Base-by-base conservation (phyloP, 2,329 filamentous ascomycete genomes). In the Pezicula radicicola region DNA sequence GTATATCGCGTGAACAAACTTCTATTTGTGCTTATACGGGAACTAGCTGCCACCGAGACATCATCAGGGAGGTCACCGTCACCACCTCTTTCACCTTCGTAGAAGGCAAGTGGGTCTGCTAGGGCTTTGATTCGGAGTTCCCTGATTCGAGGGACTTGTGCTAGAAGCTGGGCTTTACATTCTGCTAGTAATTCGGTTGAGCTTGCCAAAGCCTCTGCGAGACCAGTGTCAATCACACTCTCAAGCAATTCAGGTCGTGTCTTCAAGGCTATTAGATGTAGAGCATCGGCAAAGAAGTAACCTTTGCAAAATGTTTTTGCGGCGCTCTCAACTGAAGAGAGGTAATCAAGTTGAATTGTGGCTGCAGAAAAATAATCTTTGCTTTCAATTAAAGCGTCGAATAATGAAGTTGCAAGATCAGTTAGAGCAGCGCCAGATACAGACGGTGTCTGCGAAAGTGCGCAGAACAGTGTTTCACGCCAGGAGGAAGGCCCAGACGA, bases 1-100 rank as follows among this genome's bases (percentile, higher is more conserved):
- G 91, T 96, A 72, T 97, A 97, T 18, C 91, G 78, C 5, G 93
- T 97, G 76, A 97, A 96, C 67, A 99, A 81, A 27, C 88, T 92
- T n/a, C 88, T 88, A 41, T 84, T 83, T 0, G 93, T 97, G 54
- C 84, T 89, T 18, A 91, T 76, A 48, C 92, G 83, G 3, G 91
- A 96, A 48, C 75, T 80, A 0, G 92, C 88, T 0, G 94, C 94
- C 2, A 99, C 77, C 2, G 91, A 96, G 46, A 99, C 80, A 70
- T 99, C 92, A 66, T 99, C 94, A 0, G 93, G 94, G 1, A 96
- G 79, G 59, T 96, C 89, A 4, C 71, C 75, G 51, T 81, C 85
- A 1, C 70, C 74, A 4, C 74, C 74, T 5, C 82, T 75, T 60
- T 91, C 88, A 49, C 90, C 90, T 60, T 94, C 91, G 70, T 90